phyloP scores from a whole-genome alignment of 371 early-diverging fungal genomes.

The Mortierella sp. region DNA sequence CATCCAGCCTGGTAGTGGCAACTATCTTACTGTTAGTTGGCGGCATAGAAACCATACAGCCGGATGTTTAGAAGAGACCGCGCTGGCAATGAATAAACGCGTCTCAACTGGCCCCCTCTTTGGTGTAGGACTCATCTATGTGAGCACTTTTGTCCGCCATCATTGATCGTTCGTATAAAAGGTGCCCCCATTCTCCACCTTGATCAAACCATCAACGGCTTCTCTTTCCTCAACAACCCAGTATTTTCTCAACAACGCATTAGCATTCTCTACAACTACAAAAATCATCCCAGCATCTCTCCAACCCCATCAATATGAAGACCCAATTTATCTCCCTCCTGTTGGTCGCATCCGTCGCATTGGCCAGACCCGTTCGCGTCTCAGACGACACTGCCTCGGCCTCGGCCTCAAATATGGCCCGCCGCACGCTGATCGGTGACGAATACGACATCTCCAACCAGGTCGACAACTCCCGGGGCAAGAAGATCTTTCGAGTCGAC shows the following conservation, averaged over 20 bases:
- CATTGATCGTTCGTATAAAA: neutral
- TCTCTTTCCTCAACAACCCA: neutral
- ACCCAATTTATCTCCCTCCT: constrained; percentile 24
- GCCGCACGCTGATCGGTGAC: constrained; percentile 27
- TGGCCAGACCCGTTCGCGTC: constrained; percentile 5
- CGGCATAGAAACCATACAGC: no score
- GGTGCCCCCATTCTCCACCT: neutral
- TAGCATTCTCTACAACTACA: neutral
- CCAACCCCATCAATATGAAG: constrained; percentile 14
- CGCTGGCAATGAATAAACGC: neutral
- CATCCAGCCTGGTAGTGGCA: no score
- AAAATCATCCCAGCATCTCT: neutral
- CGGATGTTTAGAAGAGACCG: no score
- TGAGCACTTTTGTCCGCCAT: neutral
- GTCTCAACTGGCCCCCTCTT: neutral
- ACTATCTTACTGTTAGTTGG: no score
- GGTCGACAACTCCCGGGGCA: constrained; percentile 33
- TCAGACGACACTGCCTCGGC: no score
- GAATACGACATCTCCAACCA: constrained; percentile 25
- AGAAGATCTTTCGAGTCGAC: constrained; percentile 17
- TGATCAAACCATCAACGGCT: neutral
- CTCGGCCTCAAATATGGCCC: neutral
- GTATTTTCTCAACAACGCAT: neutral
- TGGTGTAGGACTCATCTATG: neutral
- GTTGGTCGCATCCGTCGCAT: constrained; percentile 9